Evolutionary conservation across 805 yeast genomes (phyloP).

Genomic region (Candida nemodendra): DNA sequence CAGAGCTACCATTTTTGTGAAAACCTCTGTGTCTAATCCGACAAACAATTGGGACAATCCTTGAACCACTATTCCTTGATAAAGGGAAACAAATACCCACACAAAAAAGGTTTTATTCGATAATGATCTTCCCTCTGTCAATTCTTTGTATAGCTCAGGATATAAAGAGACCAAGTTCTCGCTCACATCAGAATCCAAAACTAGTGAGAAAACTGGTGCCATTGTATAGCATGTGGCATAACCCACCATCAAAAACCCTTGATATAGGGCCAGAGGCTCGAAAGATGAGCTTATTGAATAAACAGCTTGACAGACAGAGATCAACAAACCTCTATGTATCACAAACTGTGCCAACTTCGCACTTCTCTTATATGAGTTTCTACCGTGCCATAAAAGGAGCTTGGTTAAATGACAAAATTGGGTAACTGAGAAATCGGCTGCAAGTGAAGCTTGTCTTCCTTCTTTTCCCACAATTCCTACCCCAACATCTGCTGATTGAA

Average conservation of each 20-base stretch:
- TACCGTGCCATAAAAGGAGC: conserved; percentile 93
- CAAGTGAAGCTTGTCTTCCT: conserved; percentile 94
- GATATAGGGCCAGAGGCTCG: conserved; percentile 91
- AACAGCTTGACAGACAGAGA: conserved; percentile 93
- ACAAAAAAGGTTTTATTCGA: conserved; percentile 85
- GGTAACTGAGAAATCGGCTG: conserved; percentile 93
- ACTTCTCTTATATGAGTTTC: conserved; percentile 93
- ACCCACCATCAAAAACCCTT: conserved; percentile 98
- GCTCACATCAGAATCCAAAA: conserved; percentile 86
- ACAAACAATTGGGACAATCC: conserved; percentile 75
- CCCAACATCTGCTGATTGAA: conserved; percentile 98
- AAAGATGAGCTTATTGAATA: conserved; percentile 82
- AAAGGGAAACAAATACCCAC: conserved; percentile 88
- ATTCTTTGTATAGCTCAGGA: conserved; percentile 92
- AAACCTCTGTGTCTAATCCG: conserved; percentile 52
- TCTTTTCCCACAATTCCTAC: conserved; percentile 99
- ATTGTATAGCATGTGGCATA: conserved; percentile 96
- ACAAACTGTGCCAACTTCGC: conserved; percentile 95
- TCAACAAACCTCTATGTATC: conserved; percentile 92
- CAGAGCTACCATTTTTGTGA: conserved; percentile 78
- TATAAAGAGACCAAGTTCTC: conserved; percentile 85
- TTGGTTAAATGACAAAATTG: conserved; percentile 89
- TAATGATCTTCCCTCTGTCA: conserved; percentile 82
- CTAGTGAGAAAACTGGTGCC: conserved; percentile 96
- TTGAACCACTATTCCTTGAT: conserved; percentile 87